Percentiles rank a stretch among this genome's conserved stretches.
These are phyloP conservation scores for Parasarocladium wereldwijsianum DNA, from an alignment of 2,329 filamentous ascomycete genomes.

Conservation along the genomic window DNA sequence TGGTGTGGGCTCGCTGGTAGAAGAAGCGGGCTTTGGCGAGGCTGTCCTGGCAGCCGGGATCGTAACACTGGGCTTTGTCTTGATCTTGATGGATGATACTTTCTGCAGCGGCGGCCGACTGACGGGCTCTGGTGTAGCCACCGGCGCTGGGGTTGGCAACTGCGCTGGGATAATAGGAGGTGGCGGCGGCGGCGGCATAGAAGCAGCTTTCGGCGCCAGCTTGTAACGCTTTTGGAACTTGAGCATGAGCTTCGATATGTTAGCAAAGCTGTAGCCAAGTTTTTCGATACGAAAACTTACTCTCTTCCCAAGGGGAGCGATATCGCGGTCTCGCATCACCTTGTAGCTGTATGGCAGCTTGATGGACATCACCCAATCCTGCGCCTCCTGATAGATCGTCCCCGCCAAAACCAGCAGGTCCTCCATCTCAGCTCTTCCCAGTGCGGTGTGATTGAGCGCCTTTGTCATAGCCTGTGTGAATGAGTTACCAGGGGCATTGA, in stretches of 20 bases:
- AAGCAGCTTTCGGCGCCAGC: conserved; percentile 18
- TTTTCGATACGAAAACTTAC: no score
- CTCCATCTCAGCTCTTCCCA: conserved; percentile 26
- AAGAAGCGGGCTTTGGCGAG: not conserved
- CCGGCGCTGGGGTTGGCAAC: conserved; percentile 6
- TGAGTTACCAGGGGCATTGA: conserved; percentile 19
- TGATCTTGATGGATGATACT: conserved; percentile 24
- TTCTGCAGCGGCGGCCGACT: conserved; percentile 13
- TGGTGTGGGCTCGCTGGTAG: conserved; percentile 1
- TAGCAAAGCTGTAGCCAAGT: no score
- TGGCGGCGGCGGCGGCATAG: no score
- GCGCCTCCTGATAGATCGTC: conserved; percentile 31
- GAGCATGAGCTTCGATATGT: conserved; percentile 16
- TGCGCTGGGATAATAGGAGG: conserved; percentile 10
- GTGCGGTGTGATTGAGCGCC: conserved; percentile 22
- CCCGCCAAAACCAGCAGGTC: conserved; percentile 27
- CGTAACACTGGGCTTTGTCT: conserved; percentile 14
- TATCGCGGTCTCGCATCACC: conserved; percentile 19
- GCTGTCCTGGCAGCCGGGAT: conserved; percentile 1
- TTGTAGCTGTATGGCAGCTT: conserved; percentile 26
- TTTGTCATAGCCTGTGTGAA: conserved; percentile 27
- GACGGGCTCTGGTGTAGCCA: conserved; percentile 11
- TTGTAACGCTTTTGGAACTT: conserved; percentile 24
- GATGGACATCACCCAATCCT: conserved; percentile 25
- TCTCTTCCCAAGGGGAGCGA: conserved; percentile 19